Percentiles rank a stretch among this genome's conserved stretches.
Evolutionary conservation across 2,329 filamentous ascomycete genomes (phyloP).

Genomic region (Arthrocladium fulminans): DNA sequence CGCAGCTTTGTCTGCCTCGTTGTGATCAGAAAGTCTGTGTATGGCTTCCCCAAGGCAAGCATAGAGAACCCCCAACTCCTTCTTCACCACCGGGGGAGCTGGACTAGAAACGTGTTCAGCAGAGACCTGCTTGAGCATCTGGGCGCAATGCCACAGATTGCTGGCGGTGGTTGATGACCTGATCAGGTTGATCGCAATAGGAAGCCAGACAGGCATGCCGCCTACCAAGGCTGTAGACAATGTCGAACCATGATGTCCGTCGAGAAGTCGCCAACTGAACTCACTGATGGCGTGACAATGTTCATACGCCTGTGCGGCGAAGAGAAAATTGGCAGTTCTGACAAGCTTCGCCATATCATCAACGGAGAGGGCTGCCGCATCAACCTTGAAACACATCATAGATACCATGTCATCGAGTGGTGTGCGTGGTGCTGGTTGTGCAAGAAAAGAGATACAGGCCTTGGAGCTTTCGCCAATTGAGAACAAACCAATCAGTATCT

Average conservation of each 20-base stretch:
- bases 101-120: neutral
- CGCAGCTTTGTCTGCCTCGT: neutral
- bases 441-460: neutral
- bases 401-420: neutral
- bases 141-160: neutral
- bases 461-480: neutral
- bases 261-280: neutral
- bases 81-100: neutral
- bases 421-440: neutral
- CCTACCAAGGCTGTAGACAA: too few relatives aligned
- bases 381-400: neutral
- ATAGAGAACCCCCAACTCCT: neutral
- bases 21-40: neutral
- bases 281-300: neutral
- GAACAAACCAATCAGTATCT: neutral
- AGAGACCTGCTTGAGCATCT: neutral
- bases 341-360: neutral
- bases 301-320: neutral
- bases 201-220: neutral
- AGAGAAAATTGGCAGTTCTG: neutral
- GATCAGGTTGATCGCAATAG: neutral
- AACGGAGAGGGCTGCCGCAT: neutral
- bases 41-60: neutral
- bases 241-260: neutral
- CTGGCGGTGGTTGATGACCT: neutral